phyloP scores from a whole-genome alignment of 176 grass and related monocot genomes.

The Oryza officinalis region DNA sequence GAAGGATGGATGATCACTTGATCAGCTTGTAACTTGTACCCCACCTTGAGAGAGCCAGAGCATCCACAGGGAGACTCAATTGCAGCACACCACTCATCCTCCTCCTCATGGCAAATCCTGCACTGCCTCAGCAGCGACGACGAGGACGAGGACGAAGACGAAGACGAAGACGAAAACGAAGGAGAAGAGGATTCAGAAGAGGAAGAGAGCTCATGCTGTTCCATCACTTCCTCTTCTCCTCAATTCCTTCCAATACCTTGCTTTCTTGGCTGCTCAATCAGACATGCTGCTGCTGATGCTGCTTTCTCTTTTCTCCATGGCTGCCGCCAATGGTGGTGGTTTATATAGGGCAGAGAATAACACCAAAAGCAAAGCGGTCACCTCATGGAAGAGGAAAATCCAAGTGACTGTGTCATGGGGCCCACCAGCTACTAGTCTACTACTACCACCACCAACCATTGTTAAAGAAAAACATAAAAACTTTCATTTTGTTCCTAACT shows the following conservation, averaged over 20 bases:
- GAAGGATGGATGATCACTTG: not conserved
- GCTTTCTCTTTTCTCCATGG: slow-evolving; percentile 12
- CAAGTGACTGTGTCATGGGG: slow-evolving; percentile 16
- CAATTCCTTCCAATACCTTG: not conserved
- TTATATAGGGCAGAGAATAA: slow-evolving; percentile 40
- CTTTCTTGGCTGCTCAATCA: not conserved
- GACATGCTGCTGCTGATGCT: not conserved
- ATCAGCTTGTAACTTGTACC: not conserved
- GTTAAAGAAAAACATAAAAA: slow-evolving; percentile 3
- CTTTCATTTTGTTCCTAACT: slow-evolving; percentile 31
- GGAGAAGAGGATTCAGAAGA: slow-evolving; percentile 14
- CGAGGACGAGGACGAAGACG: not conserved
- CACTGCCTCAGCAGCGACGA: slow-evolving; percentile 45
- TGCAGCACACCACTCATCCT: slow-evolving; percentile 34
- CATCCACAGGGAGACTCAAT: slow-evolving; percentile 89
- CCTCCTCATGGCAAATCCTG: slow-evolving; percentile 89
- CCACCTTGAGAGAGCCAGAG: slow-evolving; percentile 89
- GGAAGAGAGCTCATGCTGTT: slow-evolving; percentile 21
- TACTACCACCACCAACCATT: slow-evolving; percentile 44
- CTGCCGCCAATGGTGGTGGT: slow-evolving; percentile 27
- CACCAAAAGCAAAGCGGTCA: not conserved
- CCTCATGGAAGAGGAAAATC: slow-evolving; percentile 31
- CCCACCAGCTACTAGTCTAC: slow-evolving; percentile 37
- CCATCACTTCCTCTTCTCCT: slow-evolving; percentile 19
- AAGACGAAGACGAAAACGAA: not conserved